Conservation (phyloP, 345 rosid species). For the Hypericum androsaemum region DNA sequence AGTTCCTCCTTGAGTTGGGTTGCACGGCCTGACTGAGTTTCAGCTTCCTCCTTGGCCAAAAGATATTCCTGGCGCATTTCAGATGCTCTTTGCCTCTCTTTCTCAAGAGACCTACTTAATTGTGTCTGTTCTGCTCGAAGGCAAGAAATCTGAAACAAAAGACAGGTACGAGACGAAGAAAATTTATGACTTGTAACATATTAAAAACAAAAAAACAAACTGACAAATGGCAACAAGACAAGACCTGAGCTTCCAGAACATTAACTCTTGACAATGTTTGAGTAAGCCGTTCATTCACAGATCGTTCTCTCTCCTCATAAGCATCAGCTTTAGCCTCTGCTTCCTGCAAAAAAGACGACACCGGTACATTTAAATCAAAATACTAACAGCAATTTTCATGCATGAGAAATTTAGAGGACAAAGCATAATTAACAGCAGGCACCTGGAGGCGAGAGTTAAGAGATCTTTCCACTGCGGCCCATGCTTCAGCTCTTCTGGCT, state of each 20-base stretch:
- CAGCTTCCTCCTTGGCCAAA: conserved; percentile 96
- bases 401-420: not conserved
- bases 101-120: conserved; percentile 85
- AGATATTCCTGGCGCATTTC: conserved; percentile 94
- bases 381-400: too few species aligned
- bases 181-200: too few species aligned
- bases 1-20: conserved; percentile 80
- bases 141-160: conserved; percentile 70
- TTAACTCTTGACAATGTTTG: conserved; percentile 88
- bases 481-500: conserved; percentile 86
- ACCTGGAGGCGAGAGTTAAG: conserved; percentile 88
- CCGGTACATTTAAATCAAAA: too few species aligned
- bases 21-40: conserved; percentile 85
- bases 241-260: conserved; percentile 99
- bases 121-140: conserved; percentile 95
- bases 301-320: conserved; percentile 90
- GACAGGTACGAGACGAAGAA: conserved; percentile 21
- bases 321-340: conserved; percentile 87
- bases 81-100: conserved; percentile 97
- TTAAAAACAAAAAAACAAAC: conserved; percentile 11
- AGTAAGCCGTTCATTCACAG: conserved; percentile 84
- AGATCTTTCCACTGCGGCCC: conserved; percentile 96
- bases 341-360: conserved; percentile 39
- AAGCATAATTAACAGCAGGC: conserved; percentile 11
- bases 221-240: conserved; percentile 10